Evolutionary conservation across 169 alveolate genomes (phyloP), one percentile per base, ranked within the genome.

Genomic region (Amoebophrya sp.): DNA sequence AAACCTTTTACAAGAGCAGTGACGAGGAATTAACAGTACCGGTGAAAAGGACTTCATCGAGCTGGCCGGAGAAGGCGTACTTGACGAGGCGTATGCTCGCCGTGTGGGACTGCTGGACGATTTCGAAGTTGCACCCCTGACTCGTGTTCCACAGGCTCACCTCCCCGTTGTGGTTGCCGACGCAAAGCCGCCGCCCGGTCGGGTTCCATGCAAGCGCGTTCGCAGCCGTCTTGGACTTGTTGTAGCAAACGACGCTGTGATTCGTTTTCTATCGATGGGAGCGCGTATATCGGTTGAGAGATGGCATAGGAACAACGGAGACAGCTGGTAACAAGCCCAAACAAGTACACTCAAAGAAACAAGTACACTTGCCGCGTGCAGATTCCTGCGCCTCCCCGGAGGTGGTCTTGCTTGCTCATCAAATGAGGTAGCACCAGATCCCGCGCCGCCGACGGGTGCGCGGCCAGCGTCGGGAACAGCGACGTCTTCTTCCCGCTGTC

Each of bases 161-260:
- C 34, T 58, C 78, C 34, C 78, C 78, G 34, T 58, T 58, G 78
- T 58, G 78, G 34, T 58, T 58, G 34, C 78, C 78, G 34, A 58
- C 39, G 34, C 78, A 58, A 2, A 58, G 2, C 23, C 78, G 7
- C 78, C 78, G 7, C 7, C 78, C 78, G 34, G 38, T 58, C 26
- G 78, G 78, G 78, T 16, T n/a, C 78, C 78, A 58, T 4, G 78
- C 78, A 2, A 58, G 38, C 23, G 78, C 78, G 34, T 16, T 58
- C 78, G 78, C 78, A 2, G 78, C 78, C 39, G 78, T 58, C 23
- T 58, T 58, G 38, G 78, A 58, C 23, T 58, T 58, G 23, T 58
- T 58, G 78, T 58, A 58, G 78, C 78, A 58, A n/a, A 58, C 78
- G 78, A 58, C 78, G 7, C 78, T 58, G 78, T 58, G n/a, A n/a